Percentiles rank a stretch among this genome's conserved stretches.
phyloP scores from a whole-genome alignment of 23 red algal genomes.

The Gracilaria caudata region DNA sequence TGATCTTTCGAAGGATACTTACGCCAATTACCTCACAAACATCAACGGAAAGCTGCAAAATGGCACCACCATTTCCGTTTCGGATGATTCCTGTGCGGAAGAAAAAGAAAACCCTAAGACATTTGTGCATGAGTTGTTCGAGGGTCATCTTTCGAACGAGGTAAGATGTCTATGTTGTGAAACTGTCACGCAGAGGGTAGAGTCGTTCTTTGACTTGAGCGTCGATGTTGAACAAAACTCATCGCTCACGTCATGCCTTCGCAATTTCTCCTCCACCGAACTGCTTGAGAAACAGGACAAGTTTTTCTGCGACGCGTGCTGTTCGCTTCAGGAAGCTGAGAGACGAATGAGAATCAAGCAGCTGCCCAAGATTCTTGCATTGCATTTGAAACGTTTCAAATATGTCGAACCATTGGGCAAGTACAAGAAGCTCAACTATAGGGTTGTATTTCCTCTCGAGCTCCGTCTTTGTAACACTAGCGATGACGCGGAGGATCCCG shows the following conservation, averaged over 20 bases:
- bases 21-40: constrained; percentile 17
- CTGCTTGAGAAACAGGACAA: constrained; percentile 90
- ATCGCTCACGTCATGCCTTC: constrained; percentile 83
- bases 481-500: constrained; percentile 88
- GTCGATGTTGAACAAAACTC: constrained; percentile 98
- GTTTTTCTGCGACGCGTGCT: constrained; percentile 94
- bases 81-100: not conserved
- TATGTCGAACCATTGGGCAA: constrained; percentile 84
- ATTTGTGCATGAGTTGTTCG: constrained; percentile 95
- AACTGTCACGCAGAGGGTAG: constrained; percentile 82
- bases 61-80: not conserved
- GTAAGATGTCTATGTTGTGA: constrained; percentile 97
- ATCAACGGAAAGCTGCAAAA: constrained; percentile 52
- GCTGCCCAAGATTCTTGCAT: constrained; percentile 87
- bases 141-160: constrained; percentile 91
- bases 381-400: constrained; percentile 99
- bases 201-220: constrained; percentile 91
- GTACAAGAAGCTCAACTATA: constrained; percentile 95
- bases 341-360: constrained; percentile 82
- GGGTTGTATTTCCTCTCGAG: constrained; percentile 94
- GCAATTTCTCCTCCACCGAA: constrained; percentile 94
- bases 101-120: constrained; percentile 25
- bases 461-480: constrained; percentile 88
- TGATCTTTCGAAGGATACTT: constrained; percentile 1
- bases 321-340: constrained; percentile 96